A percentile compares a stretch with the other conserved stretches of the same genome.
Evolutionary conservation across 2,329 filamentous ascomycete species (phyloP).

Genomic region (Xylaria digitata): DNA sequence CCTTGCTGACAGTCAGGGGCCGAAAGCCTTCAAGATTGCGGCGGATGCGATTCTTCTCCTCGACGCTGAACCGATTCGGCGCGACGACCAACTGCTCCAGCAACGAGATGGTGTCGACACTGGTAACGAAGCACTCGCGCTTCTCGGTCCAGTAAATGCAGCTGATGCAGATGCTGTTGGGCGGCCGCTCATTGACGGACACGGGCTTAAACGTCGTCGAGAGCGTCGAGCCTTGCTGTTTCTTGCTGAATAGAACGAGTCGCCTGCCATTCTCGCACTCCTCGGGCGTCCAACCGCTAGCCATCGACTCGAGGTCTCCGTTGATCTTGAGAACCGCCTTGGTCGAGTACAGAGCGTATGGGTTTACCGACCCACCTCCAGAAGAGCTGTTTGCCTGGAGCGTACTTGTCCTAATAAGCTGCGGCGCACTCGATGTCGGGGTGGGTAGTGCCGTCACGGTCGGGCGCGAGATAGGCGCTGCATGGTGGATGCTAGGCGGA

Average conservation of each 20-base stretch:
- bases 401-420: constrained; percentile 68
- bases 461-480: constrained; percentile 57
- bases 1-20: constrained; percentile 92
- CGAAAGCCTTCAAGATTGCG: constrained; percentile 95
- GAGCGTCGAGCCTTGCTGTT: constrained; percentile 84
- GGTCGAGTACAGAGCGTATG: constrained; percentile 82
- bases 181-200: constrained; percentile 79
- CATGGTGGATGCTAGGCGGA: constrained; percentile 56
- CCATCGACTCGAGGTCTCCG: constrained; percentile 87
- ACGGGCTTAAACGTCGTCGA: constrained; percentile 83
- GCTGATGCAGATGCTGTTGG: constrained; percentile 92
- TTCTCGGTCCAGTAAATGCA: constrained; percentile 98
- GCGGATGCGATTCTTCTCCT: constrained; percentile 98
- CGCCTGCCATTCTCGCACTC: constrained; percentile 83
- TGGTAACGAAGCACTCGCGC: constrained; percentile 90
- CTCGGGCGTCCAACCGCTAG: constrained; percentile 81
- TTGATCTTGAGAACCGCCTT: constrained; percentile 88
- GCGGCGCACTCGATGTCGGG: constrained; percentile 58
- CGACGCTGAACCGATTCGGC: constrained; percentile 85
- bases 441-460: constrained; percentile 62
- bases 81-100: constrained; percentile 86
- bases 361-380: constrained; percentile 70
- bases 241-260: constrained; percentile 88
- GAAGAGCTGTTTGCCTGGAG: constrained; percentile 54
- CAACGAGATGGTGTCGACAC: constrained; percentile 96